Evolutionary conservation across 331 rosid genomes (phyloP).

Genomic region (Stylosanthes scabra): DNA sequence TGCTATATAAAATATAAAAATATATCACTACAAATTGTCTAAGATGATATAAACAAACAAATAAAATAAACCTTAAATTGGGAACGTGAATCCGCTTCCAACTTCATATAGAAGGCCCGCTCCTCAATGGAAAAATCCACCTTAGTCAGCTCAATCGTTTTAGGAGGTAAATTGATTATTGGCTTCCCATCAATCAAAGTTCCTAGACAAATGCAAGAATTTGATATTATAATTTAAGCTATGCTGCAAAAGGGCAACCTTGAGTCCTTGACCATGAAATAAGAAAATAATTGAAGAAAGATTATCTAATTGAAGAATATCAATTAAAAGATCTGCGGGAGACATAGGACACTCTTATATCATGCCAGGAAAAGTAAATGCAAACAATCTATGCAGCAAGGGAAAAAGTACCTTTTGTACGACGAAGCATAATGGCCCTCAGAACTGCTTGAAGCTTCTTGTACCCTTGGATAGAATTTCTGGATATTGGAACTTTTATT

Average conservation of each 20-base stretch:
- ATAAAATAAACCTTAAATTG: constrained; percentile 79
- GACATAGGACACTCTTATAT: constrained; percentile 20
- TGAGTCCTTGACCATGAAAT: not conserved
- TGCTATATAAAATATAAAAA: constrained; percentile 13
- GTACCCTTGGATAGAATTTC: constrained; percentile 86
- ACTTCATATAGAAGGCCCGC: constrained; percentile 88
- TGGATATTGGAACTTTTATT: constrained; percentile 92
- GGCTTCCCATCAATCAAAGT: constrained; percentile 92
- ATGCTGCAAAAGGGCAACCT: not conserved
- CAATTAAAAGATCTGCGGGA: constrained; percentile 20
- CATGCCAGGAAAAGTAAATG: constrained; percentile 13
- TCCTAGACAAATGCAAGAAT: constrained; percentile 54
- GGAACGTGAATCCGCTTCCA: constrained; percentile 91
- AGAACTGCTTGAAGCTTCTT: constrained; percentile 98
- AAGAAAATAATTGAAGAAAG: not conserved
- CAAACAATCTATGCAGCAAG: constrained; percentile 11
- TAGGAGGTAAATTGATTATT: constrained; percentile 85
- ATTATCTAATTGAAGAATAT: constrained; percentile 8
- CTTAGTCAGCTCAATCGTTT: constrained; percentile 66
- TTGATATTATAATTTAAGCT: constrained; percentile 13
- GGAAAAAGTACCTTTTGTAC: constrained; percentile 79
- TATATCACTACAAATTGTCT: not conserved
- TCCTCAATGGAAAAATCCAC: constrained; percentile 89
- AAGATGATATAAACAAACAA: constrained; percentile 13
- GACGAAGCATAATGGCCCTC: constrained; percentile 99